phyloP scores from a whole-genome alignment of 495 filamentous ascomycete genomes.

The Platismatia glauca region DNA sequence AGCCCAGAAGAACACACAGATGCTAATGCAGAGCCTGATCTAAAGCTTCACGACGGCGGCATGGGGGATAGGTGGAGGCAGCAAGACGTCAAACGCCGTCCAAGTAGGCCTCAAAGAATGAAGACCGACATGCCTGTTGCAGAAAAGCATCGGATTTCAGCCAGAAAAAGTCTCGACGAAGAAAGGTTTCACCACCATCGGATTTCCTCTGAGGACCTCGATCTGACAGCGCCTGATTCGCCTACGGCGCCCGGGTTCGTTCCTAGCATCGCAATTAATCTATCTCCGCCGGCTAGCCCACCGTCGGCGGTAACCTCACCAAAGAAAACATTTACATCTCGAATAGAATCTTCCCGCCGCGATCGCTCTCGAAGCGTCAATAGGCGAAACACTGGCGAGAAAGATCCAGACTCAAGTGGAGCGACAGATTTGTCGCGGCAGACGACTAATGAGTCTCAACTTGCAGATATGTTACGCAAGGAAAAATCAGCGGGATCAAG shows the following conservation, averaged over 20 bases:
- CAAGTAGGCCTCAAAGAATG: slow-evolving; percentile 14
- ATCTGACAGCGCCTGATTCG: slow-evolving; percentile 41
- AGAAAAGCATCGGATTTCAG: neutral
- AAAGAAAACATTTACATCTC: slow-evolving; percentile 38
- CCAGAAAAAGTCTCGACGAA: slow-evolving; percentile 19
- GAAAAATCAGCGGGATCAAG: slow-evolving; percentile 7
- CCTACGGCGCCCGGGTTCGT: slow-evolving; percentile 39
- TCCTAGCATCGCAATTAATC: slow-evolving; percentile 49
- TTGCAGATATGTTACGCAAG: neutral
- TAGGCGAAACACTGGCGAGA: slow-evolving; percentile 14
- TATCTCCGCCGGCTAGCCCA: slow-evolving; percentile 46
- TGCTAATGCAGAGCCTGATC: neutral
- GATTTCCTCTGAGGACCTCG: slow-evolving; percentile 40
- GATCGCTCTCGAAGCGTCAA: slow-evolving; percentile 39
- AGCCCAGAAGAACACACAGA: neutral
- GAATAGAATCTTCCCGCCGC: slow-evolving; percentile 34
- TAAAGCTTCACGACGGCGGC: neutral
- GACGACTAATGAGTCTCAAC: slow-evolving; percentile 9
- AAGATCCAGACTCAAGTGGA: slow-evolving; percentile 14
- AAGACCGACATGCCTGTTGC: slow-evolving; percentile 12
- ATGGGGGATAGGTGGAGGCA: neutral
- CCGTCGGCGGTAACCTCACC: slow-evolving; percentile 46
- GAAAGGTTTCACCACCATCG: slow-evolving; percentile 27
- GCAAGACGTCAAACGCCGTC: slow-evolving; percentile 1
- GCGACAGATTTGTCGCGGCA: slow-evolving; percentile 7